A percentile compares a stretch with the other conserved stretches of the same genome.
Conservation (phyloP, 305 asterid species). For the Fraxinus nigra region DNA sequence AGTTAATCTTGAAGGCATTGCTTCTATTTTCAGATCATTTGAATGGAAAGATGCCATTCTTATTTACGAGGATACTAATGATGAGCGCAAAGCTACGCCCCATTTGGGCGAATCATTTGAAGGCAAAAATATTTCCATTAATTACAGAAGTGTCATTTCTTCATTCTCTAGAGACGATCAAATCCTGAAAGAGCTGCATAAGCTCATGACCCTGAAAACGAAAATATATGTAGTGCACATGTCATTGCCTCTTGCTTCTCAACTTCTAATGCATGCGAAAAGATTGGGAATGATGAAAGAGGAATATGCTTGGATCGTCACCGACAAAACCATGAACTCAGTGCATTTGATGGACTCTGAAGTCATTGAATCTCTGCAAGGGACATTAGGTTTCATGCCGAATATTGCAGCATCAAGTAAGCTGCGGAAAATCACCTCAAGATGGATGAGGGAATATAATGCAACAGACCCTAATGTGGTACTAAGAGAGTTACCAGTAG, state of each 20-base stretch:
- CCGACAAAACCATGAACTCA: conserved; percentile 24
- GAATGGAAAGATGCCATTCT: too few species aligned
- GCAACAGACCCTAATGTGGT: not conserved
- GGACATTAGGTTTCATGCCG: conserved; percentile 25
- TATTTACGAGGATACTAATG: too few species aligned
- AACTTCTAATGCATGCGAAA: conserved; percentile 15
- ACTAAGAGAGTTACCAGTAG: conserved; percentile 6
- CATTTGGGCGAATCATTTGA: too few species aligned
- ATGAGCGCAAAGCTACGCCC: too few species aligned
- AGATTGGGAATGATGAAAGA: conserved; percentile 25
- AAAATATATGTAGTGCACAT: conserved; percentile 18
- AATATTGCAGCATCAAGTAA: conserved; percentile 14
- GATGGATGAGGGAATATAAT: conserved; percentile 20
- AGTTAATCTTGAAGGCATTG: too few species aligned
- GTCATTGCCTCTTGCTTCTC: conserved; percentile 17
- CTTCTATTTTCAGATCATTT: too few species aligned
- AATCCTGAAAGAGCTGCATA: too few species aligned
- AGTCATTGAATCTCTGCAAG: conserved; percentile 22
- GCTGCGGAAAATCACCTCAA: conserved; percentile 9
- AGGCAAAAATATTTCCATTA: too few species aligned
- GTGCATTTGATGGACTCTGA: conserved; percentile 18
- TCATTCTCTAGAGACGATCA: too few species aligned
- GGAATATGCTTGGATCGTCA: conserved; percentile 29
- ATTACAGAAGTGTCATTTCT: too few species aligned
- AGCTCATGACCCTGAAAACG: too few species aligned